Evolutionary conservation across 257 asterid genomes (phyloP).

Genomic region (Plantago elongata): DNA sequence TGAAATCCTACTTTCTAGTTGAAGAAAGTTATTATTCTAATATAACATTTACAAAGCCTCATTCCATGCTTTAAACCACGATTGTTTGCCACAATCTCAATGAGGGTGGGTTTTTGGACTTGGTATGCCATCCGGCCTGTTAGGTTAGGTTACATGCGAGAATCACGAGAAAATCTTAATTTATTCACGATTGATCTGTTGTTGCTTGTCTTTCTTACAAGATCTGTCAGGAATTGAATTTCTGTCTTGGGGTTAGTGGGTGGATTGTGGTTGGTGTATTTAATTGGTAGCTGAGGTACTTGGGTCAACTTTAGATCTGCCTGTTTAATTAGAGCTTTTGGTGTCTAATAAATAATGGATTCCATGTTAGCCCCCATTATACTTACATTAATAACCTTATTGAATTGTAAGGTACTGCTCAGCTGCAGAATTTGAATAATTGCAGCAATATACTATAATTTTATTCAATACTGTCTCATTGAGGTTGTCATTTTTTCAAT

Average conservation of each 20-base stretch:
- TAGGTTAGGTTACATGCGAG: neutral
- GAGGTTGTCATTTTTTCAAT: neutral
- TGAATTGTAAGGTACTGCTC: slow-evolving; percentile 6
- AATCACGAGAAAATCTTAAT: neutral
- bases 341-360: slow-evolving; percentile 1
- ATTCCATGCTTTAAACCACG: neutral
- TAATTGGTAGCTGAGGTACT: slow-evolving; percentile 7
- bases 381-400: neutral
- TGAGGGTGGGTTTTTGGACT: neutral
- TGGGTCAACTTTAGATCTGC: neutral
- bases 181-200: neutral
- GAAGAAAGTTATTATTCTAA: neutral
- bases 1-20: neutral
- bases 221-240: neutral
- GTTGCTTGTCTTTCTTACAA: neutral
- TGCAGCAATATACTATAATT: too few species aligned
- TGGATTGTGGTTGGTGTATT: slow-evolving; percentile 1
- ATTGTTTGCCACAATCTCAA: neutral
- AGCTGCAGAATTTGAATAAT: neutral
- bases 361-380: neutral
- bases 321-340: slow-evolving; percentile 1
- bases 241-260: slow-evolving; percentile 1
- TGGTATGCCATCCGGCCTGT: neutral
- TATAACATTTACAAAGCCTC: neutral
- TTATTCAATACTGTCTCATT: too few species aligned